Base-by-base conservation (phyloP, 2,329 filamentous ascomycete genomes). In the Stemphylium vesicarium region DNA sequence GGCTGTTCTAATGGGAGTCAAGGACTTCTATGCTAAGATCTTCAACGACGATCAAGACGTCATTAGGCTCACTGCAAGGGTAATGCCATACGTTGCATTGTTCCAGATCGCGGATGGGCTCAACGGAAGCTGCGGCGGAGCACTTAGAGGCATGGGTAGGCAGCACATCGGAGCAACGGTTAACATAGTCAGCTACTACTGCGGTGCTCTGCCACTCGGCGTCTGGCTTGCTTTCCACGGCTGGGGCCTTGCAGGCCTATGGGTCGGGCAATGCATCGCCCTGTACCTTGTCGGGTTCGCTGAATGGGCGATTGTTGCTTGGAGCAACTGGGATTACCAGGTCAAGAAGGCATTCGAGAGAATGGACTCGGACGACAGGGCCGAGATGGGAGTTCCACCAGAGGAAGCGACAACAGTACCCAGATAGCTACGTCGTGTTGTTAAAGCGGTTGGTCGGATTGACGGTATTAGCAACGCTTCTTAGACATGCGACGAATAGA, bases 51-150 rank as follows among this genome's bases (percentile, higher is more conserved):
- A 96, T 64, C 75, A 84, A 16, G 76, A 82, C 0, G 92, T 96
- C 0, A 81, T 96, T 38, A 78, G 72, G 8, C 83, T 96, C 0
- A 93, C 92, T 0, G 85, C 88, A 0, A 79, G 88, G 13, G 89
- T 96, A 22, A 87, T 96, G 80, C 92, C 92, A 0, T 94, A 88
- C 65, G 92, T 96, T 1, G 92, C 92, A 0, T 79, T 96, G 2
- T 96, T 96, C 75, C 92, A 96, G 78, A 93, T 96, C 56, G 91
- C 92, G 0, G 92, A 96, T 71, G 92, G 92, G 0, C 77, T 96
- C 31, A 95, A 95, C 66, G 91, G 92, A 1, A 90, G 86, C 56
- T 96, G 92, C 69, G 92, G 92, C 1, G 92, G 92, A 1, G 86
- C 87, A 16, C 77, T 96, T 12, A 79, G 92, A 60, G 92, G 92